Percentiles rank a stretch among this genome's conserved stretches.
phyloP scores from a whole-genome alignment of 345 rosid species.

The Boechera retrofracta region DNA sequence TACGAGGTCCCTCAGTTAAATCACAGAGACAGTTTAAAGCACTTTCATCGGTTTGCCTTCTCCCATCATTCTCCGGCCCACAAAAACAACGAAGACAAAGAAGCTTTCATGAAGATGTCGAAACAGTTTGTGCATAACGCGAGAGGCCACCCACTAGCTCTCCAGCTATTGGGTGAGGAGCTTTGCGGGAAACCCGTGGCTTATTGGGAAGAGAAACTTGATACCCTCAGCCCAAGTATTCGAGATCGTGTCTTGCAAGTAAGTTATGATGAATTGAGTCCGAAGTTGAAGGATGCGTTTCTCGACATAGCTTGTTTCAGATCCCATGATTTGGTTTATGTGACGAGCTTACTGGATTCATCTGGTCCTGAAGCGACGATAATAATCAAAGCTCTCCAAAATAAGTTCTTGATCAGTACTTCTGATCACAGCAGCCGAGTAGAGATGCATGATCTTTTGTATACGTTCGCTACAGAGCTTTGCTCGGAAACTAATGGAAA shows the following conservation, averaged over 20 bases:
- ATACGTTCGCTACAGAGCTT: conserved; percentile 24
- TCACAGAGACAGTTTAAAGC: conserved; percentile 26
- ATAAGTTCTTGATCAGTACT: conserved; percentile 37
- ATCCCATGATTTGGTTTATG: not conserved
- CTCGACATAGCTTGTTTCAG: conserved; percentile 50
- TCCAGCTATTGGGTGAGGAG: conserved; percentile 39
- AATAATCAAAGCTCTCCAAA: conserved; percentile 1
- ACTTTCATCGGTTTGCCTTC: conserved; percentile 1
- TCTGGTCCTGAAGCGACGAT: not conserved
- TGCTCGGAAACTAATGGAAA: not conserved
- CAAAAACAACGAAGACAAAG: not conserved
- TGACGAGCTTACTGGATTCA: conserved; percentile 23
- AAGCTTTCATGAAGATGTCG: conserved; percentile 10
- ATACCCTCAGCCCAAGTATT: conserved; percentile 18
- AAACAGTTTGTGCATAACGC: conserved; percentile 22
- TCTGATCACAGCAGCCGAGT: no score
- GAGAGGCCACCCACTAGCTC: conserved; percentile 47
- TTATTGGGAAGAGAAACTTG: conserved; percentile 34
- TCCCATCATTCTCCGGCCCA: no score
- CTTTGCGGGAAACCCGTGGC: not conserved
- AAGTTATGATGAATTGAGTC: conserved; percentile 42
- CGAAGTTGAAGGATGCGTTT: conserved; percentile 29
- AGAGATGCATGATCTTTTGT: conserved; percentile 45
- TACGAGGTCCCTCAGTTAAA: conserved; percentile 7
- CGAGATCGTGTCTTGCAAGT: conserved; percentile 12